phyloP scores from a whole-genome alignment of 2,329 filamentous ascomycete species.

The Didymella arachidicola region DNA sequence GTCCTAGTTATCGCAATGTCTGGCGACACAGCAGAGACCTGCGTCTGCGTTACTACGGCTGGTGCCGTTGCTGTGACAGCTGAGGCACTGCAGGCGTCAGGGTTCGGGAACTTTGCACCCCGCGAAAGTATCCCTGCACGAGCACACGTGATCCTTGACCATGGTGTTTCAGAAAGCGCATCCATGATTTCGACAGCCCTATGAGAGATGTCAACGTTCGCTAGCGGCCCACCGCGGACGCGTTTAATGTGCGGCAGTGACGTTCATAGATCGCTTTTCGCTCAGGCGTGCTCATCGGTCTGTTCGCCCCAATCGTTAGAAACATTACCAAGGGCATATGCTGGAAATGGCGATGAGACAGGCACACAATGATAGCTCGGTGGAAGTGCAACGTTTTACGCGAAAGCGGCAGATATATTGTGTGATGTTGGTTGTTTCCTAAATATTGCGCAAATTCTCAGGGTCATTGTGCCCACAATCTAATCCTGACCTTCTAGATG shows the following conservation, averaged over 20 bases:
- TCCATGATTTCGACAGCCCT: conserved; percentile 16
- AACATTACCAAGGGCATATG: conserved; percentile 5
- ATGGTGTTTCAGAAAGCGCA: conserved; percentile 18
- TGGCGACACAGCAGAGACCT: background rate
- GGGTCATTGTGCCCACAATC: conserved; percentile 18
- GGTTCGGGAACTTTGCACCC: conserved; percentile 4
- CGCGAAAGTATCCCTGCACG: background rate
- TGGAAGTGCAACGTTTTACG: conserved; percentile 20
- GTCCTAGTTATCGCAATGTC: background rate
- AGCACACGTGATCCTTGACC: conserved; percentile 11
- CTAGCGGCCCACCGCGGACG: conserved; percentile 24
- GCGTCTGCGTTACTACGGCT: background rate
- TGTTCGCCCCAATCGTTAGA: conserved; percentile 11
- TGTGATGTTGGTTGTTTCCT: conserved; percentile 23
- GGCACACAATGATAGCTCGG: conserved; percentile 17
- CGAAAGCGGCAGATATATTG: conserved; percentile 33
- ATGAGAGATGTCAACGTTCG: conserved; percentile 17
- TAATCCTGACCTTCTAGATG: conserved; percentile 5
- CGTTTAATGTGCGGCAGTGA: conserved; percentile 35
- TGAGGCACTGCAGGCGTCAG: conserved; percentile 19
- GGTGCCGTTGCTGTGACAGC: conserved; percentile 1
- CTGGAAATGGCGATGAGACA: conserved; percentile 26
- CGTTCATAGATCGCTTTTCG: conserved; percentile 21
- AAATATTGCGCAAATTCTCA: conserved; percentile 20
- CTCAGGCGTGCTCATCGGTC: conserved; percentile 12